Percentiles rank a stretch among this genome's conserved stretches.
Evolutionary conservation across 83 land plant genomes (phyloP).

Genomic region (Picea mariana): DNA sequence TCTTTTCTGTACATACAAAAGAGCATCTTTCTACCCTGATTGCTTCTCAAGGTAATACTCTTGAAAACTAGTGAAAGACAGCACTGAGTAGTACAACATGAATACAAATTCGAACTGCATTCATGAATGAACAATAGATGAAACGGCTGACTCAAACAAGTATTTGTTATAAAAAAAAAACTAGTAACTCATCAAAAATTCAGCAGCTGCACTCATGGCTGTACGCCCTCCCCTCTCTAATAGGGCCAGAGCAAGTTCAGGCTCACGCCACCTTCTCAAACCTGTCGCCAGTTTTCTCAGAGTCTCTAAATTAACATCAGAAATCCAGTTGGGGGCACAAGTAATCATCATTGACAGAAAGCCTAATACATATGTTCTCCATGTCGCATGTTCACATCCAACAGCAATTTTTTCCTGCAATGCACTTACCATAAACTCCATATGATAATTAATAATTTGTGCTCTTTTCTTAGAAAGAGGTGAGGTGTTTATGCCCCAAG

Average conservation of each 20-base stretch:
- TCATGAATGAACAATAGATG: not conserved
- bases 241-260: slow-evolving; percentile 69
- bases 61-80: not conserved
- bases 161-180: no score
- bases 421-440: slow-evolving; percentile 68
- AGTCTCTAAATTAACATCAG: slow-evolving; percentile 51
- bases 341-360: slow-evolving; percentile 63
- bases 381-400: slow-evolving; percentile 67
- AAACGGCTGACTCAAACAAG: slow-evolving; percentile 8
- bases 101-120: not conserved
- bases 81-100: not conserved
- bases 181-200: slow-evolving; percentile 9
- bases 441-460: slow-evolving; percentile 41
- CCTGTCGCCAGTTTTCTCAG: slow-evolving; percentile 58
- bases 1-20: not conserved
- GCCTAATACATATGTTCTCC: slow-evolving; percentile 74
- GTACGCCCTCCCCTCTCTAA: slow-evolving; percentile 68
- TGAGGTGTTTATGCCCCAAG: slow-evolving; percentile 49
- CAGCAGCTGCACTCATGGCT: slow-evolving; percentile 55
- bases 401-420: slow-evolving; percentile 59
- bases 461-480: slow-evolving; percentile 25
- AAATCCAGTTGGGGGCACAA: slow-evolving; percentile 64
- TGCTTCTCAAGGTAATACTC: not conserved
- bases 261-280: slow-evolving; percentile 76
- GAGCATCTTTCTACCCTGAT: no score